A percentile compares a stretch with the other conserved stretches of the same genome.
These are phyloP conservation scores for Salix koriyanagi DNA, from an alignment of 345 rosid genomes.

Conservation along the genomic window DNA sequence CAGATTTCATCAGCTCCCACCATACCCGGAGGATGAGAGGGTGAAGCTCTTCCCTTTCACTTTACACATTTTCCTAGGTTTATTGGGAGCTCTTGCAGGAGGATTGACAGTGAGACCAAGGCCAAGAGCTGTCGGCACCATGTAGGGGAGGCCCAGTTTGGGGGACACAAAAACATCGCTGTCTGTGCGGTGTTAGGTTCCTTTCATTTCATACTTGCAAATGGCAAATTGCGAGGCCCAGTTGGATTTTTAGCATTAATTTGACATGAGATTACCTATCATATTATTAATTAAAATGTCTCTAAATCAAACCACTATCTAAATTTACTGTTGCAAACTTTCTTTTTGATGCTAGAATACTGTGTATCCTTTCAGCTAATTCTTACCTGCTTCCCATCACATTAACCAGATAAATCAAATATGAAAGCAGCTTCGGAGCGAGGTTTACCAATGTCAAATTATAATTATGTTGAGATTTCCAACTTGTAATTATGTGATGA, in stretches of 20 bases:
- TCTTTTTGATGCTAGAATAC: no score
- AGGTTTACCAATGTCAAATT: no score
- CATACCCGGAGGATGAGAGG: background rate
- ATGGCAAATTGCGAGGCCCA: background rate
- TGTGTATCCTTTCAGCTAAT: no score
- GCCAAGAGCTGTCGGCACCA: background rate
- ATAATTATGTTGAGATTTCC: no score
- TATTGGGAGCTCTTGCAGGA: slow-evolving; percentile 3
- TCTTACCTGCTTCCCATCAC: no score
- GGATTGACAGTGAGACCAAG: slow-evolving; percentile 9
- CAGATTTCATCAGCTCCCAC: background rate
- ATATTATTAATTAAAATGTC: no score
- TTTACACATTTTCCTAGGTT: slow-evolving; percentile 15
- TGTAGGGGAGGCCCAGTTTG: background rate
- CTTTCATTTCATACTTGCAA: background rate
- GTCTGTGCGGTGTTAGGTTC: no score
- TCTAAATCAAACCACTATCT: no score
- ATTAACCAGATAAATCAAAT: no score
- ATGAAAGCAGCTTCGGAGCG: no score
- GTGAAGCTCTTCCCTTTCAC: background rate
- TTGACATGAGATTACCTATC: background rate
- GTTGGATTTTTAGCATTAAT: background rate
- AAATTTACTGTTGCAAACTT: no score
- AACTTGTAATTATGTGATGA: no score
- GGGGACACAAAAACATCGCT: background rate